Evolutionary conservation across 352 stramenopile species (phyloP).

Genomic region (Phytopythium litorale): DNA sequence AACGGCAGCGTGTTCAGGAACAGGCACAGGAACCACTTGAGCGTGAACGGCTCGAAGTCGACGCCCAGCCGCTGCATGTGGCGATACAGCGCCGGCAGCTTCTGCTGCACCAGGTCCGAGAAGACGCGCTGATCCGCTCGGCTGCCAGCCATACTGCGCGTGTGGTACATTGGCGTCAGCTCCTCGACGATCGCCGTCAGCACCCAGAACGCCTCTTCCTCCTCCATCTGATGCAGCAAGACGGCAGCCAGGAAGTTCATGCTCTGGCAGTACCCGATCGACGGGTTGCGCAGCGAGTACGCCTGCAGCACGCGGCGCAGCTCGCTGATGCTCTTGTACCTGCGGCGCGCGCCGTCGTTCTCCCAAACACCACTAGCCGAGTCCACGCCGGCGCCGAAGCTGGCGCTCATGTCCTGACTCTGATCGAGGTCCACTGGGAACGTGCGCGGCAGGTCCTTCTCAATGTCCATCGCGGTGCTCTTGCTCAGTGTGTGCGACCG

Average conservation of each 20-base stretch:
- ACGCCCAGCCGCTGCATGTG: slow-evolving; percentile 75
- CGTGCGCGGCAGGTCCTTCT: slow-evolving; percentile 85
- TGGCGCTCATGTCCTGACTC: slow-evolving; percentile 7
- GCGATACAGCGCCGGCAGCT: slow-evolving; percentile 70
- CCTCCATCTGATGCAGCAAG: slow-evolving; percentile 75
- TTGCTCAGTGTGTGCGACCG: slow-evolving; percentile 57
- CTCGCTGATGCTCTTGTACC: slow-evolving; percentile 42
- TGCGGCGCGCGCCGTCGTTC: slow-evolving; percentile 19
- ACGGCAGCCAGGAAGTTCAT: slow-evolving; percentile 91
- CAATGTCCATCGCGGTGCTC: slow-evolving; percentile 77
- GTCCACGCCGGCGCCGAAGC: not conserved
- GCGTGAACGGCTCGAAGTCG: slow-evolving; percentile 86
- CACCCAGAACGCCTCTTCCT: slow-evolving; percentile 88
- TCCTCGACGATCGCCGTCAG: slow-evolving; percentile 87
- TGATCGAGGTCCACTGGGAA: slow-evolving; percentile 44
- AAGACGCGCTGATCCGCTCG: slow-evolving; percentile 90
- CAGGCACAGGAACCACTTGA: slow-evolving; percentile 92
- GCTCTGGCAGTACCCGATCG: slow-evolving; percentile 88
- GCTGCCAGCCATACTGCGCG: slow-evolving; percentile 82
- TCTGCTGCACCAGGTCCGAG: slow-evolving; percentile 81
- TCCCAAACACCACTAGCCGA: slow-evolving; percentile 6
- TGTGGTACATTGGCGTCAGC: slow-evolving; percentile 88
- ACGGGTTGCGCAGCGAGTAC: slow-evolving; percentile 79
- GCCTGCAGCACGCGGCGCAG: slow-evolving; percentile 80
- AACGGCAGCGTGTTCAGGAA: slow-evolving; percentile 92